Base-by-base conservation (phyloP, 345 rosid species). In the Mangifera indica region DNA sequence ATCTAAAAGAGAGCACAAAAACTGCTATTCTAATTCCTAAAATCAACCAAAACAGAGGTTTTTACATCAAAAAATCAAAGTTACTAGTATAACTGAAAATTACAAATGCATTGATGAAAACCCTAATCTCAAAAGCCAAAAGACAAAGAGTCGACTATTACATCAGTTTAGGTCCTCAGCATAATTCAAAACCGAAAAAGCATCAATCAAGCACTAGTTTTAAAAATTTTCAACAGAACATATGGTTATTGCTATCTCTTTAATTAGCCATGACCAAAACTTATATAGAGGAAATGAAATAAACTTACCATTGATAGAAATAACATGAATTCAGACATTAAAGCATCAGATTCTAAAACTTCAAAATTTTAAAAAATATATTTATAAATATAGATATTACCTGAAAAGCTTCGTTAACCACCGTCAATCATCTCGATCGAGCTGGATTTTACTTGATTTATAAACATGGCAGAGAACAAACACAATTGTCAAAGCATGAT, bases 101-200 rank as follows among this genome's bases (percentile, higher is more conserved):
- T 51, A 14, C 68, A 68, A 25, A 59, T 26, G 34, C 25, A 51
- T 8, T 75, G 3, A 56, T 6, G 71, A 10, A 76, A 83, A 76
- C 84, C 86, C 88, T 84, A 77, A 70, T 76, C 64, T 77, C 24
- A 42, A 57, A 69, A 12, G 26, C 76, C 24, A 42, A 24, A 69
- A 20, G 32, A 67, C 7, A 45, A 25, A 40, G 29, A 20, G 45
- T 24, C n/a, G 12, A 42, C 61, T 26, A 56, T 40, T 42, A 22
- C 53, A 40, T 17, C 11, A 34, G 13, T 29, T 53, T n/a, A 6
- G 22, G 21, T 17, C 44, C 7, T 9, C 15, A 17, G 17, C 0
- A 42, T 2, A 57, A 5, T 6, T 66, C n/a, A 62, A 61, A 54
- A 65, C 51, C 66, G 58, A 55, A 12, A 3, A 70, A 63, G 7